Conservation (phyloP, 1,284 basidiomycete species). For the Papiliotrema flavescens region DNA sequence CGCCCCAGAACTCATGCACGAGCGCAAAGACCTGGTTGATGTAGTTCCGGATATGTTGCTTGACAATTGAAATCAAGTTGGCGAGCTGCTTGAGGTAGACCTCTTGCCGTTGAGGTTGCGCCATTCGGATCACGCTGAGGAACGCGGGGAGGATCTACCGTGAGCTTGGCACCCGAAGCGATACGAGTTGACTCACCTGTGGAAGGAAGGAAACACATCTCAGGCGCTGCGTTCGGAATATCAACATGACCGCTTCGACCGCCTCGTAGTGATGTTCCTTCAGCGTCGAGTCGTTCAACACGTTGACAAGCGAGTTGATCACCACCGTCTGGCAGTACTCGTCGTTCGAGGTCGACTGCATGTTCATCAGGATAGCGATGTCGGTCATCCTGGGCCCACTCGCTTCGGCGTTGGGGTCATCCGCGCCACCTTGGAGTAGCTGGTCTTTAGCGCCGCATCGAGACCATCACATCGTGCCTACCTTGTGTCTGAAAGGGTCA, state of each 20-base stretch:
- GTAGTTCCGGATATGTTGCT: slow-evolving; percentile 94
- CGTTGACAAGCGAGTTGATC: slow-evolving; percentile 80
- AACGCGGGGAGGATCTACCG: slow-evolving; percentile 94
- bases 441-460: slow-evolving; percentile 42
- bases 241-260: slow-evolving; percentile 98
- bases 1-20: slow-evolving; percentile 80
- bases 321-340: slow-evolving; percentile 99
- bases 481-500: slow-evolving; percentile 93
- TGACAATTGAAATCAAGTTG: slow-evolving; percentile 93
- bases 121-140: slow-evolving; percentile 78
- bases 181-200: slow-evolving; percentile 58
- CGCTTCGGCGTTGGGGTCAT: slow-evolving; percentile 60
- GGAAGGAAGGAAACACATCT: slow-evolving; percentile 95
- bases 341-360: slow-evolving; percentile 64
- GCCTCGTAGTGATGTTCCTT: slow-evolving; percentile 85
- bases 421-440: slow-evolving; percentile 70
- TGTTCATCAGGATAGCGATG: slow-evolving; percentile 56
- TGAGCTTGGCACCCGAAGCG: neutral
- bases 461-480: slow-evolving; percentile 35
- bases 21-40: slow-evolving; percentile 76
- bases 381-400: slow-evolving; percentile 54
- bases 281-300: slow-evolving; percentile 84
- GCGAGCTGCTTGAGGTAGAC: slow-evolving; percentile 96
- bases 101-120: slow-evolving; percentile 75
- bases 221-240: slow-evolving; percentile 96